These are phyloP conservation scores for Bretziella fagacearum DNA, from an alignment of 2,329 filamentous ascomycete genomes.

Conservation along the genomic window DNA sequence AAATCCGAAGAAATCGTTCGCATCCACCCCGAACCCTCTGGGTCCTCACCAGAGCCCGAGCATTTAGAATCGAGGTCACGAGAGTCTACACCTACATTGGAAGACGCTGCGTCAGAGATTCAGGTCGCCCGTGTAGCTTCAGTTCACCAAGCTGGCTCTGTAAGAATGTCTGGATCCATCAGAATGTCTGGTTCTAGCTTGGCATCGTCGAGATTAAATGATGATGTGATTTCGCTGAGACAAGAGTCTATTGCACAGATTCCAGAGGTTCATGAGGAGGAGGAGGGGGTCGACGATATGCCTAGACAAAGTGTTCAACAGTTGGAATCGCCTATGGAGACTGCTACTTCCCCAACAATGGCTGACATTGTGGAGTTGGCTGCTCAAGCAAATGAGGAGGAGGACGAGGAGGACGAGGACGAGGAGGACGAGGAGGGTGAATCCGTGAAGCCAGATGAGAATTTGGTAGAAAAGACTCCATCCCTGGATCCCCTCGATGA, in stretches of 20 bases:
- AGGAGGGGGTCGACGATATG: no score
- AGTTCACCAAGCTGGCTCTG: background rate
- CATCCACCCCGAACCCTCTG: background rate
- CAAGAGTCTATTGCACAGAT: background rate
- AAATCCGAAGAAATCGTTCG: no score
- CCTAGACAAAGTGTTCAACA: no score
- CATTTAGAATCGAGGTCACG: background rate
- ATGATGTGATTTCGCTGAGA: background rate
- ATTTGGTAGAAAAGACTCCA: no score
- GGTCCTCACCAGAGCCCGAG: background rate
- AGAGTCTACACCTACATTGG: background rate
- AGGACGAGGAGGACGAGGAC: no score
- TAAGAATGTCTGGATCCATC: conserved; percentile 1
- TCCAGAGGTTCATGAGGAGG: background rate
- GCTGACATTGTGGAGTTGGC: no score
- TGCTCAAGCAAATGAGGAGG: no score
- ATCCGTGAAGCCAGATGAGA: no score
- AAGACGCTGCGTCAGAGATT: background rate
- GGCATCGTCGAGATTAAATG: background rate
- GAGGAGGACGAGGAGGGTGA: no score
- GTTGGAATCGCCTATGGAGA: no score
- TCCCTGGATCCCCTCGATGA: no score
- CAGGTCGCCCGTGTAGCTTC: conserved; percentile 3
- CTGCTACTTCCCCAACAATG: no score
- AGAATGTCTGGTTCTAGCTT: background rate